Percentiles rank a stretch among this genome's conserved stretches.
Evolutionary conservation across 352 stramenopile species (phyloP).

Genomic region (Phytophthora capsici): DNA sequence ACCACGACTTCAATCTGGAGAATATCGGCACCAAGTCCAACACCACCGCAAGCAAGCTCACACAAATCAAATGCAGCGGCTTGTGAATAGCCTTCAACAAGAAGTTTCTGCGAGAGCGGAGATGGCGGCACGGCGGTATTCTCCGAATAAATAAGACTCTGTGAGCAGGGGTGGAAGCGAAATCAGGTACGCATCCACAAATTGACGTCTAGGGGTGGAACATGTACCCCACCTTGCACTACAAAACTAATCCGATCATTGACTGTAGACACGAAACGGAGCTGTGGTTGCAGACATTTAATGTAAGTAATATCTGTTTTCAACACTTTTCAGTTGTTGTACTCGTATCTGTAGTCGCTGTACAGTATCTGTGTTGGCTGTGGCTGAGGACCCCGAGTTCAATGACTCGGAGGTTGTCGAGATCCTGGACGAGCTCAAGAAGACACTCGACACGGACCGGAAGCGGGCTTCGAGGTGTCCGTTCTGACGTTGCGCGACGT

Average conservation of each 20-base stretch:
- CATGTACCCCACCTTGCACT: too few relatives aligned
- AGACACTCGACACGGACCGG: conserved; percentile 54
- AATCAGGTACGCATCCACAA: too few relatives aligned
- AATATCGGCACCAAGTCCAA: neutral
- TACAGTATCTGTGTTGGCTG: too few relatives aligned
- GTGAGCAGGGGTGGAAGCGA: neutral
- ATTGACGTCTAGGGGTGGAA: too few relatives aligned
- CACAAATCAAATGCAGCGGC: neutral
- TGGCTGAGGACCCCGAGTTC: conserved; percentile 50
- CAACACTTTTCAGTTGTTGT: too few relatives aligned
- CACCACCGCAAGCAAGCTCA: neutral
- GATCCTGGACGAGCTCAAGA: conserved; percentile 75
- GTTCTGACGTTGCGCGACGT: conserved; percentile 83
- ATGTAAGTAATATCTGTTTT: too few relatives aligned
- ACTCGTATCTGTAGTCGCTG: too few relatives aligned
- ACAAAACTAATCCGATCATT: too few relatives aligned
- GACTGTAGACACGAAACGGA: too few relatives aligned
- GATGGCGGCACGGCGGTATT: neutral
- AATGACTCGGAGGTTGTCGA: conserved; percentile 57
- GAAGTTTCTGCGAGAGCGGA: neutral
- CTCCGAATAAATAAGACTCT: neutral
- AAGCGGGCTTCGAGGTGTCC: conserved; percentile 77
- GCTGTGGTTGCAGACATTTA: too few relatives aligned
- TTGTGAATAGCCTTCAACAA: neutral
- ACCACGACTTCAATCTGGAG: too few relatives aligned